Evolutionary conservation across 257 asterid genomes (phyloP).

Genomic region (Solanum chiquidenum): DNA sequence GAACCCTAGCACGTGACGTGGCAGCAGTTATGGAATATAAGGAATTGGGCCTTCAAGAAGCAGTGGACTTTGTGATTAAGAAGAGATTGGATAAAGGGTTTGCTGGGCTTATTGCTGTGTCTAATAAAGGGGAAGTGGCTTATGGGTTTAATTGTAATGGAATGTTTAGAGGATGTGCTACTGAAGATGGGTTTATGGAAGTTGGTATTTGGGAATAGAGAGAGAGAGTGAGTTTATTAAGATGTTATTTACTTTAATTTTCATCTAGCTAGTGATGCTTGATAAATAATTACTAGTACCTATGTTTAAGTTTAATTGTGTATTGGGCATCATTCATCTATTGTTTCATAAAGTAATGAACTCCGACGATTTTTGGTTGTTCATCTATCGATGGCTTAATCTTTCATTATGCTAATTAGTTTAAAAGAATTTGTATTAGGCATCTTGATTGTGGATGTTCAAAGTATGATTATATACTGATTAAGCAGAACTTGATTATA

Average conservation of each 20-base stretch:
- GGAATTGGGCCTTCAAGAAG: conserved; percentile 65
- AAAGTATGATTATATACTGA: not conserved
- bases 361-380: not conserved
- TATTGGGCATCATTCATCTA: not conserved
- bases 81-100: conserved; percentile 57
- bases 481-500: too few species aligned
- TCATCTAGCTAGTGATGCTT: not conserved
- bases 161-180: conserved; percentile 87
- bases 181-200: conserved; percentile 81
- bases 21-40: conserved; percentile 94
- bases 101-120: conserved; percentile 95
- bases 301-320: not conserved
- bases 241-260: not conserved
- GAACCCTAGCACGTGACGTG: conserved; percentile 91
- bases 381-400: not conserved
- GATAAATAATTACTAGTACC: not conserved
- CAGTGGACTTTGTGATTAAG: conserved; percentile 66
- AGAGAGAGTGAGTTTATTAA: not conserved
- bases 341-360: not conserved
- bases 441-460: too few species aligned
- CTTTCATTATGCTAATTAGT: not conserved
- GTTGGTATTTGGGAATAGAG: conserved; percentile 77
- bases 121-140: conserved; percentile 71
- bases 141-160: conserved; percentile 76
- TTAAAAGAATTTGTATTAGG: too few species aligned